Evolutionary conservation across 2,329 filamentous ascomycete species (phyloP), one percentile per base, ranked within the genome.

Genomic region (Grosmannia serpens): DNA sequence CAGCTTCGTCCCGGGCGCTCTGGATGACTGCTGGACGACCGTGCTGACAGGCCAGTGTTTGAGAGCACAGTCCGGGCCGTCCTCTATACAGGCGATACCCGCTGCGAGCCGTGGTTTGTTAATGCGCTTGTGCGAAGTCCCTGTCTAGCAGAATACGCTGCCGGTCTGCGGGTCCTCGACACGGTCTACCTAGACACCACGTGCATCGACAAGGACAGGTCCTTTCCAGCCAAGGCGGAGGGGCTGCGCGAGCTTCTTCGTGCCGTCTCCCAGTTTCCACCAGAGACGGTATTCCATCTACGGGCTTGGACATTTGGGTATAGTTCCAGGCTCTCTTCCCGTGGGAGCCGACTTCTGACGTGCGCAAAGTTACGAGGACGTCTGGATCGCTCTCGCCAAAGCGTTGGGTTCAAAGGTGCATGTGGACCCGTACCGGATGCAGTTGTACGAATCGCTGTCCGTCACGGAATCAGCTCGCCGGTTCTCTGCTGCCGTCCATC

Each of bases 151-250:
- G 87, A 91, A 58, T 96, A 92, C 65, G 80, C 84, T 0, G 73
- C 76, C 7, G 83, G 86, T 1, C 69, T 83, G 27, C 88, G 84
- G 65, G 78, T 71, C 0, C 75, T 97, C 1, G 87, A 95, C 67
- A 89, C 82, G 54, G 82, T 97, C 3, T 96, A 96, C 65, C 80
- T 97, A 1, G 92, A 97, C 67, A 96, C 91, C 0, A 95, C 89
- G 0, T 91, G 91, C 58, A 70, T 73, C 1, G 69, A 74, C 0
- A 38, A 33, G 22, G 65, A 78, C 24, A 62, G 77, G 0, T 62
- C 64, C 0, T 81, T 85, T 29, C 78, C 80, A 24, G 76, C 79
- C 0, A 86, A 96, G 68, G 84, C 86, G 0, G 82, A 92, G 56
- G 91, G 91, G 0, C 75, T 96, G 13, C 74, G 74, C 1, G 88